Conservation (phyloP, 2,329 filamentous ascomycete species). For the Exophiala sp. region DNA sequence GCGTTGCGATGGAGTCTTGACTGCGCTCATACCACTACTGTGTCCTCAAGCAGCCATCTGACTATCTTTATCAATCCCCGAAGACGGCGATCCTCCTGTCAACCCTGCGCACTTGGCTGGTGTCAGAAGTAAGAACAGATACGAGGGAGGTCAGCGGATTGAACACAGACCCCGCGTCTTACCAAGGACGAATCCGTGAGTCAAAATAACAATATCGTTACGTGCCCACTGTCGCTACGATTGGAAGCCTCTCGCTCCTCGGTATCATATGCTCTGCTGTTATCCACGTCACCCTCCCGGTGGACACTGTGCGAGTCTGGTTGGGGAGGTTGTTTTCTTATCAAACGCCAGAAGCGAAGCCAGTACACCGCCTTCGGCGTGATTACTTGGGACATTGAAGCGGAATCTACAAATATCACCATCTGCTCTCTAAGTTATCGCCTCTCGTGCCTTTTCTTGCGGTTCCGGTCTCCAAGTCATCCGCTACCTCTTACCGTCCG, state of each 20-base stretch:
- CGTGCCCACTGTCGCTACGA: not conserved
- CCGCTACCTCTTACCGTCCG: too few species aligned
- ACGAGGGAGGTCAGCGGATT: conserved; percentile 1
- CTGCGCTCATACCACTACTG: not conserved
- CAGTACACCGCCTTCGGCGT: too few species aligned
- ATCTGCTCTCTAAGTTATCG: too few species aligned
- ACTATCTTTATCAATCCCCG: not conserved
- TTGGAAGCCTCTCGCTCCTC: not conserved
- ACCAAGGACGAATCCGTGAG: conserved; percentile 4
- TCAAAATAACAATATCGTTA: conserved; percentile 1
- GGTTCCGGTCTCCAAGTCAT: too few species aligned
- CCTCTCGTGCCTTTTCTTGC: too few species aligned
- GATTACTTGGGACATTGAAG: too few species aligned
- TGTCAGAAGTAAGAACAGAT: not conserved
- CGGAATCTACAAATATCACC: too few species aligned
- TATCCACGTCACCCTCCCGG: not conserved
- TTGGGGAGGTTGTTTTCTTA: not conserved
- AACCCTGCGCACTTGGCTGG: not conserved
- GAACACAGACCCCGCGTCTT: conserved; percentile 1
- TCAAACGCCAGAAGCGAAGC: not conserved
- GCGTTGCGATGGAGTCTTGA: not conserved
- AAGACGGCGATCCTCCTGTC: not conserved
- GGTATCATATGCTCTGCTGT: not conserved
- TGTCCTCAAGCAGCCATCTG: not conserved
- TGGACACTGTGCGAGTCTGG: not conserved